Conservation (phyloP, 139 green algal genomes). For the Penium margaritaceum region DNA sequence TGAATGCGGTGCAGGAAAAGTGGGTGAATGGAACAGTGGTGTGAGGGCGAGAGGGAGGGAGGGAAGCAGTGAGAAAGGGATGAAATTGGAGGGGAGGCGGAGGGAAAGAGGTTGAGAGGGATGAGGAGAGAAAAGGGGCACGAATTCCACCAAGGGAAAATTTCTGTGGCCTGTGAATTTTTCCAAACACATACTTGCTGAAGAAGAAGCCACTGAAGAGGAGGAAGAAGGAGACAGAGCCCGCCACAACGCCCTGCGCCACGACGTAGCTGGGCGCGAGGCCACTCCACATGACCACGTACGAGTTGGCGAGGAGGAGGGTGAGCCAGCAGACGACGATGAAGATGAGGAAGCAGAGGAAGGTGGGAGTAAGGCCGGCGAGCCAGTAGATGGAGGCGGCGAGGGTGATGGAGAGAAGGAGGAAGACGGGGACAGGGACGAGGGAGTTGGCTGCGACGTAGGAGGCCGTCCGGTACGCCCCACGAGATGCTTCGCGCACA, state of each 20-base stretch:
- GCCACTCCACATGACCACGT: constrained; percentile 32
- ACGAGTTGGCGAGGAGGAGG: constrained; percentile 41
- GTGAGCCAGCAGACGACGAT: constrained; percentile 28
- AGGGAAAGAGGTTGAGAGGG: background rate
- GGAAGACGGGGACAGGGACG: constrained; percentile 33
- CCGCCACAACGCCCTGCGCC: constrained; percentile 34
- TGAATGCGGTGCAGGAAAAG: too few relatives aligned
- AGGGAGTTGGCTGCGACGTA: constrained; percentile 45
- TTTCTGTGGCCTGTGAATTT: background rate
- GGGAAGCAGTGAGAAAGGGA: background rate
- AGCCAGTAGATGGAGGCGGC: constrained; percentile 29
- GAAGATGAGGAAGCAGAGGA: constrained; percentile 26
- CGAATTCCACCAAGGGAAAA: background rate
- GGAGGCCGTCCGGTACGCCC: constrained; percentile 44
- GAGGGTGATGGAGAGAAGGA: constrained; percentile 25
- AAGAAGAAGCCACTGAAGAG: constrained; percentile 49
- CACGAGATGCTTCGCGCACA: constrained; percentile 43
- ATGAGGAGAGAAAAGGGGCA: background rate
- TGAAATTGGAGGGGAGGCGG: background rate
- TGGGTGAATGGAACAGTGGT: constrained; percentile 1
- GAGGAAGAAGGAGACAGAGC: constrained; percentile 39
- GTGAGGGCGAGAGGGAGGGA: background rate
- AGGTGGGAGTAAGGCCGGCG: constrained; percentile 16
- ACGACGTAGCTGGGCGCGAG: constrained; percentile 44
- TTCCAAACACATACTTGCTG: background rate